Percentiles rank a stretch among this genome's conserved stretches.
Conservation (phyloP, 129 eudicot species). For the Escallonia herrerae region DNA sequence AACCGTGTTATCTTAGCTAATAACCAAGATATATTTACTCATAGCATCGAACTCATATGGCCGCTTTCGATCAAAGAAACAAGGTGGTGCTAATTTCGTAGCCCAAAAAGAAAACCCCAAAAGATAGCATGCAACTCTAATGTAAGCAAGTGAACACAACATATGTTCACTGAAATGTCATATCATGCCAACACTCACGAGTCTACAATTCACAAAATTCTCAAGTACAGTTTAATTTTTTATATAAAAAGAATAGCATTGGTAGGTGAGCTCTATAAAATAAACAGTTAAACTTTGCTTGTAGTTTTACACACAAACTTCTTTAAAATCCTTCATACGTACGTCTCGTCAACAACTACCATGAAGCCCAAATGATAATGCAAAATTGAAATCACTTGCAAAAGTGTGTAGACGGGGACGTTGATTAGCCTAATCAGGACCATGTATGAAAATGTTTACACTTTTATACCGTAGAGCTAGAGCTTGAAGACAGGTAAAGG, state of each 20-base stretch:
- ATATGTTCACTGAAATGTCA: neutral
- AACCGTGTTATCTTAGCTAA: neutral
- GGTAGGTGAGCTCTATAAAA: neutral
- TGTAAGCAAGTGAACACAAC: neutral
- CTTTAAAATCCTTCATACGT: neutral
- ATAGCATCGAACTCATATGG: neutral
- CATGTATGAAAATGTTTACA: too few relatives aligned
- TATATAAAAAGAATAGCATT: neutral
- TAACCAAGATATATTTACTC: neutral
- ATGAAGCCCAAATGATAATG: neutral
- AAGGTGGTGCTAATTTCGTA: too few relatives aligned
- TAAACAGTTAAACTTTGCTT: too few relatives aligned
- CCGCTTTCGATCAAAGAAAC: too few relatives aligned
- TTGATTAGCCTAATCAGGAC: too few relatives aligned
- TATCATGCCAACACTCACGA: neutral
- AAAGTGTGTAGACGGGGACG: neutral
- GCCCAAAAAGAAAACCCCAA: neutral
- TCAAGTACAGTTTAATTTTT: neutral
- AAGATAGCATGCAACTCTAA: too few relatives aligned
- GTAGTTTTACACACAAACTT: neutral
- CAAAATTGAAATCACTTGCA: neutral
- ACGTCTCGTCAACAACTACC: neutral
- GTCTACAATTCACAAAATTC: neutral
- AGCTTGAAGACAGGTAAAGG: neutral
- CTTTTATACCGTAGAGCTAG: too few relatives aligned